Evolutionary conservation across 1,139 yeast genomes (phyloP), one percentile per base, ranked within the genome.

Genomic region (Kodamaea plutei): DNA sequence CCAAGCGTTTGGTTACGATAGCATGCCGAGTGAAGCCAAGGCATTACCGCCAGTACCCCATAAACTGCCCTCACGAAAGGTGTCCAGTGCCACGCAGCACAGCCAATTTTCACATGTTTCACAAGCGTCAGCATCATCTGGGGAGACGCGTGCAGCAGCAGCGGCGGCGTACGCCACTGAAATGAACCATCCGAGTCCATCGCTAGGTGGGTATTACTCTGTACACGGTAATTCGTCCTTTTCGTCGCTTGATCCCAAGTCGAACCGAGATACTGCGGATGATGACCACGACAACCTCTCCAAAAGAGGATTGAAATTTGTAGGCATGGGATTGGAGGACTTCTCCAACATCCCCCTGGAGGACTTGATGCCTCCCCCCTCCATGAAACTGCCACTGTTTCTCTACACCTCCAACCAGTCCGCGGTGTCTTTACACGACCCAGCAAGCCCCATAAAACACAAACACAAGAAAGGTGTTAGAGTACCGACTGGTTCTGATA

Each of bases 1-100:
- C 40, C 66, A 59, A 26, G 66, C 69, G 12, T 53, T 63, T 21
- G 58, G 64, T 23, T 63, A 63, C 37, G 58, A 56, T 9, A 33
- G 50, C 13, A 51, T 56, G 23, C 37, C 52, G 8, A 20, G 48
- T 7, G 41, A 43, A 22, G 36, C 49, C 8, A 49, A 41, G 45
- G 50, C 48, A 32, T 45, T 61, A 14, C 66, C 64, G 4, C 50
- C 45, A 7, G 53, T 5, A 29, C 25, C n/a, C 43, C 21, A 17
- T 13, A 12, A 10, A 14, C 13, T 19, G 23, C 18, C 23, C 8
- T 20, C 17, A 10, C 54, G 34, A 10, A 18, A 27, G 17, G 28
- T 23, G 3, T 26, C 30, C 9, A 15, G 19, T 2, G 23, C 26
- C 9, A 25, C 34, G 3, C 34, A 31, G 22, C 12, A 19, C 10